These are phyloP conservation scores for Gaeumannomyces sp. DNA, from an alignment of 2,329 filamentous ascomycete genomes.

Conservation along the genomic window DNA sequence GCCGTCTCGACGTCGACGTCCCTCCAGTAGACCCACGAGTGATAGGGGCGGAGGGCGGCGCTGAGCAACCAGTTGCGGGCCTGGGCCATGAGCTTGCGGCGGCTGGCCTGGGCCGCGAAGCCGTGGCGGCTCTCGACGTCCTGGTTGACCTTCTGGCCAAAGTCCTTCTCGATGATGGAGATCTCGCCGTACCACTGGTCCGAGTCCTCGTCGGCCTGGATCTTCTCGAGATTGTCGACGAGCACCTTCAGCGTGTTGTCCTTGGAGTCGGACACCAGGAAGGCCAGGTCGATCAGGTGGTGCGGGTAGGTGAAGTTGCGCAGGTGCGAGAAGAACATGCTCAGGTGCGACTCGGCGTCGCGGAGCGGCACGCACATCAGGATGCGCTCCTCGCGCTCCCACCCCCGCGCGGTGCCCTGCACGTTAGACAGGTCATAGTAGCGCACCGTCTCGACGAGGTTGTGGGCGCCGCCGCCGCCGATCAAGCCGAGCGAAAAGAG, in stretches of 20 bases:
- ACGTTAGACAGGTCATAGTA: slow-evolving; percentile 95
- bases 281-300: slow-evolving; percentile 91
- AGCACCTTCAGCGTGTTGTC: slow-evolving; percentile 78
- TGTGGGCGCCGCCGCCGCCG: slow-evolving; percentile 59
- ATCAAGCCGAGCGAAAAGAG: slow-evolving; percentile 65
- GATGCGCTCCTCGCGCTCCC: slow-evolving; percentile 94
- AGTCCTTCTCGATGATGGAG: slow-evolving; percentile 97
- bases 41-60: slow-evolving; percentile 84
- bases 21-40: slow-evolving; percentile 99
- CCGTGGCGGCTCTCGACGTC: slow-evolving; percentile 97
- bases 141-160: slow-evolving; percentile 95
- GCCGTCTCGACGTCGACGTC: slow-evolving; percentile 98
- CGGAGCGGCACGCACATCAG: slow-evolving; percentile 89
- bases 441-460: slow-evolving; percentile 83
- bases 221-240: slow-evolving; percentile 64
- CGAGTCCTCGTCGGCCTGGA: slow-evolving; percentile 75
- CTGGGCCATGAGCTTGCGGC: slow-evolving; percentile 96
- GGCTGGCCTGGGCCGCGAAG: slow-evolving; percentile 88
- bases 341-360: slow-evolving; percentile 84
- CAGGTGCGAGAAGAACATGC: slow-evolving; percentile 98
- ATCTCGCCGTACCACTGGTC: slow-evolving; percentile 89
- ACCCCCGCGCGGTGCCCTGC: slow-evolving; percentile 84
- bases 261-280: slow-evolving; percentile 95
- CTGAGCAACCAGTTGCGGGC: slow-evolving; percentile 95
- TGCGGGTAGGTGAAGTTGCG: slow-evolving; percentile 97